Conservation (phyloP, 2,329 filamentous ascomycete species). For the Dactylonectria estremocensis region DNA sequence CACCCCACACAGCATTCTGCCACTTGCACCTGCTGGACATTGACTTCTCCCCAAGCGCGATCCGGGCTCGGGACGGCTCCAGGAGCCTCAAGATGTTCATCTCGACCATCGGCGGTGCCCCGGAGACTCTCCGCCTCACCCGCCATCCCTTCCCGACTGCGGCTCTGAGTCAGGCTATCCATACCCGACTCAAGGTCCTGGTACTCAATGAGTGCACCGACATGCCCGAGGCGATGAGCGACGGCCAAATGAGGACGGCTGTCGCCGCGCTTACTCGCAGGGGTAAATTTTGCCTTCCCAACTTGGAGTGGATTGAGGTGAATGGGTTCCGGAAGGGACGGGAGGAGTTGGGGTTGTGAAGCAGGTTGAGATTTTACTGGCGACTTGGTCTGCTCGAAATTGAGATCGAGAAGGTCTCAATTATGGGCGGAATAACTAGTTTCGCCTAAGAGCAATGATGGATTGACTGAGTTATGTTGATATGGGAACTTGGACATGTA, state of each 20-base stretch:
- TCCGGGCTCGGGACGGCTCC: background rate
- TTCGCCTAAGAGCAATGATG: too few relatives aligned
- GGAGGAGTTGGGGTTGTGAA: too few relatives aligned
- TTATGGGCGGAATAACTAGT: too few relatives aligned
- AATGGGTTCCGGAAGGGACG: background rate
- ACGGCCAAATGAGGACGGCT: background rate
- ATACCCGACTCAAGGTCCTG: constrained; percentile 11
- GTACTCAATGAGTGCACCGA: constrained; percentile 3
- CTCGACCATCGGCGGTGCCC: constrained; percentile 1
- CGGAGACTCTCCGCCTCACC: constrained; percentile 10
- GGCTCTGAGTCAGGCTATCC: background rate
- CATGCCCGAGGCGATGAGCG: constrained; percentile 4
- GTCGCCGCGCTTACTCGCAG: background rate
- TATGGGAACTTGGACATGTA: too few relatives aligned
- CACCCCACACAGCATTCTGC: background rate
- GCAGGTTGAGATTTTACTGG: background rate
- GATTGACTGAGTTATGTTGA: too few relatives aligned
- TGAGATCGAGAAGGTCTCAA: too few relatives aligned
- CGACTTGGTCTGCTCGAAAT: background rate
- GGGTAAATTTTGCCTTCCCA: constrained; percentile 1
- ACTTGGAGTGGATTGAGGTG: background rate
- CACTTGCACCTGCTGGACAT: constrained; percentile 17
- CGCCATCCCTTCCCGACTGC: constrained; percentile 15
- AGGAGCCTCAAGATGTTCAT: constrained; percentile 2
- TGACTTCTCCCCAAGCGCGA: background rate